Conservation (phyloP, 2,329 filamentous ascomycete genomes). For the Domatiomyces catenatus region DNA sequence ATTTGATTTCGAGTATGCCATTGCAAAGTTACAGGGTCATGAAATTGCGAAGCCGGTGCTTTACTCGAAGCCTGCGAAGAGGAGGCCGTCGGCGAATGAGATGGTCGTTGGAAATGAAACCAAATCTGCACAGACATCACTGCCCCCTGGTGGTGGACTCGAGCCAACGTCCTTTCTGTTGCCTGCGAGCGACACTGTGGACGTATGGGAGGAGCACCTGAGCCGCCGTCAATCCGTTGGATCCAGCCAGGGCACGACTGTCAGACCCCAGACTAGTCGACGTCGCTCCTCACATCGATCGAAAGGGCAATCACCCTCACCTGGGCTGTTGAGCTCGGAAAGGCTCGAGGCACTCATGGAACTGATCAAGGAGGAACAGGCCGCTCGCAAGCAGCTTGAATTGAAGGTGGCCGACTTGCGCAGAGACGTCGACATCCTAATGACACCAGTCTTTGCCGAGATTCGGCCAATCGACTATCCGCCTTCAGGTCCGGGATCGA, state of each 20-base stretch:
- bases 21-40: constrained; percentile 31
- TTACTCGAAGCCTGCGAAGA: constrained; percentile 1
- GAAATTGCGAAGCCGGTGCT: constrained; percentile 12
- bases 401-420: constrained; percentile 28
- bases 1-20: constrained; percentile 35
- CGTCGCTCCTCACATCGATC: constrained; percentile 7
- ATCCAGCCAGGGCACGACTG: constrained; percentile 15
- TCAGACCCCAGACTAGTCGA: constrained; percentile 8
- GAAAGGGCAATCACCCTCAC: constrained; percentile 9
- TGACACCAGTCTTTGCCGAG: constrained; percentile 12
- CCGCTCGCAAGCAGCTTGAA: constrained; percentile 31
- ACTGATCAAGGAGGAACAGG: constrained; percentile 32
- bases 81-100: not conserved
- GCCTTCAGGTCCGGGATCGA: constrained; percentile 11
- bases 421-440: constrained; percentile 21
- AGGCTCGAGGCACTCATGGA: constrained; percentile 33
- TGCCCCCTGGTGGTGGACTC: constrained; percentile 1
- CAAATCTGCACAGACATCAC: constrained; percentile 3
- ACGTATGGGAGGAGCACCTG: not conserved
- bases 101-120: constrained; percentile 2
- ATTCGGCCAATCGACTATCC: constrained; percentile 11
- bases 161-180: constrained; percentile 11
- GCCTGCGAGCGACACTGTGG: constrained; percentile 4
- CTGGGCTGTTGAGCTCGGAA: constrained; percentile 23
- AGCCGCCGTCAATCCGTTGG: constrained; percentile 5